Evolutionary conservation across 768 basidiomycete species (phyloP), one percentile per base, ranked within the genome.

Genomic region (Macrolepiota fuliginosa): DNA sequence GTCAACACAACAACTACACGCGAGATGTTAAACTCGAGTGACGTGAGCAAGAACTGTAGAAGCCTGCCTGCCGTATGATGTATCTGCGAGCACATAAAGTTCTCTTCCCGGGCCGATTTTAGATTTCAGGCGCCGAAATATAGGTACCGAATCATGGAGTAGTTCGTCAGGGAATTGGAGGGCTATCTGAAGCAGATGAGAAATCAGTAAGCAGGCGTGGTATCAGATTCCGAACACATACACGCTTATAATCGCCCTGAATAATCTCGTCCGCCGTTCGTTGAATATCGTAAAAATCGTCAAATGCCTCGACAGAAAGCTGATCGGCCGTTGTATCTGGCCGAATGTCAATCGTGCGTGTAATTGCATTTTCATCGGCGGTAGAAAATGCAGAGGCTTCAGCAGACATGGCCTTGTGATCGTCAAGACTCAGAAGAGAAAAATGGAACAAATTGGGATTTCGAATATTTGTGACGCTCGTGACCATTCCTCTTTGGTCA

Each of bases 161-260:
- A 98, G 83, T 70, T 96, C 92, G 71, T 99, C 97, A 0, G 97
- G 96, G 67, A 98, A 98, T 73, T 98, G 97, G 11, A 99, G 81
- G 0, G 93, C 93, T 54, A 95, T 84, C 90, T 94, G 67, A 25
- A 37, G 13, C n/a, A 4, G 17, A 19, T 32, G 13, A 55, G 52
- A n/a, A 50, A 39, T 45, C 17, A 9, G 47, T 17, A 35, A 45
- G 24, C 17, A 32, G 29, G 22, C 19, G 17, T 17, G 9, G 15
- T 49, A 39, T 45, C 49, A 24, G 29, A 7, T 32, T 32, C 39
- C 53, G 45, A 57, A 19, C 32, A 49, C 85, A 61, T 63, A 94
- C 93, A 67, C 90, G 80, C 72, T 88, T 88, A 75, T 86, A 94
- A 62, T 82, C 79, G 1, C 86, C 85, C 19, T 76, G 71, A 24